Conservation (phyloP, 768 basidiomycete species). For the Boletus rubropictus region DNA sequence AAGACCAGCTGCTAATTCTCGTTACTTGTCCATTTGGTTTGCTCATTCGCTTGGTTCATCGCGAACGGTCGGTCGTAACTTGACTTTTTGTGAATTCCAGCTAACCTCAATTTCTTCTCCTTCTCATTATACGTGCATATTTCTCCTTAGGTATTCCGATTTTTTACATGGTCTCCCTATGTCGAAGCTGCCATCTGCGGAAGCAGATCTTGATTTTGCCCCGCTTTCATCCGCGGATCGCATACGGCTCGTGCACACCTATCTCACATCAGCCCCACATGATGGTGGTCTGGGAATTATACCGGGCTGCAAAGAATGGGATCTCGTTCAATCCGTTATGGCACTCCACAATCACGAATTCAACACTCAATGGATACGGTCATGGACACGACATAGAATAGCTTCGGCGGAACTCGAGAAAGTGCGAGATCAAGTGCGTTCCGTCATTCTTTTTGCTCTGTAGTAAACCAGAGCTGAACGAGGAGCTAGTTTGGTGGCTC, state of each 20-base stretch:
- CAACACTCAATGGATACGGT: conserved; percentile 72
- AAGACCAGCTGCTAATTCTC: conserved; percentile 73
- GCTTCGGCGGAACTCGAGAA: conserved; percentile 60
- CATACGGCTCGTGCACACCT: conserved; percentile 70
- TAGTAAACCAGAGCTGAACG: conserved; percentile 1
- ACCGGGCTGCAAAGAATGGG: conserved; percentile 67
- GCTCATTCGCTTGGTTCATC: conserved; percentile 58
- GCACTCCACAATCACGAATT: conserved; percentile 79
- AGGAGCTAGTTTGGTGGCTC: conserved; percentile 64
- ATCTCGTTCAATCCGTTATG: conserved; percentile 75
- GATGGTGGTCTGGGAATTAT: conserved; percentile 85
- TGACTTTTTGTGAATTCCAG: background rate
- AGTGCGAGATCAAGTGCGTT: conserved; percentile 66
- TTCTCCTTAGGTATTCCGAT: conserved; percentile 53
- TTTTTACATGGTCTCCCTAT: conserved; percentile 72
- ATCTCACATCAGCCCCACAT: conserved; percentile 59
- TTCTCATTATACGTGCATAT: background rate
- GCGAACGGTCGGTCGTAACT: conserved; percentile 59
- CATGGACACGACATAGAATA: conserved; percentile 64
- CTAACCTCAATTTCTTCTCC: background rate
- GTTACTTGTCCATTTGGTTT: conserved; percentile 61
- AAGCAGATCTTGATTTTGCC: conserved; percentile 39
- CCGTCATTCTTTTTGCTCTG: background rate
- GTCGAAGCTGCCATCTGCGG: conserved; percentile 37
- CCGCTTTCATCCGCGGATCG: conserved; percentile 66